Conservation (phyloP, 2,329 filamentous ascomycete genomes). For the Aspergillus neotritici region DNA sequence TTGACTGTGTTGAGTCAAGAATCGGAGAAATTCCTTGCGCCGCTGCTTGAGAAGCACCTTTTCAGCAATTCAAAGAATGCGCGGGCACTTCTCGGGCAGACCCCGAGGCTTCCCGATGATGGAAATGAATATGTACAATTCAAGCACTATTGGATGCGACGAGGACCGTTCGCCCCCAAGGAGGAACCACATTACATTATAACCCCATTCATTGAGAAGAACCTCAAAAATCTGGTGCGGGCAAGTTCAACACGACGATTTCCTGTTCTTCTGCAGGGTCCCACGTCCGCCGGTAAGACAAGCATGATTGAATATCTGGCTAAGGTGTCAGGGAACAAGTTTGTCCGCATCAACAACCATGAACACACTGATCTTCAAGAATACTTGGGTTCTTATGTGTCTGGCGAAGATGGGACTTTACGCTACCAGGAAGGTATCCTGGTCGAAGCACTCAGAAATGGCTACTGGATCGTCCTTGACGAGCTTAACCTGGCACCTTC, state of each 20-base stretch:
- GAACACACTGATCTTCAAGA: constrained; percentile 98
- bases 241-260: constrained; percentile 89
- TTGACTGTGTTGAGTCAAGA: constrained; percentile 77
- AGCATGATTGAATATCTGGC: constrained; percentile 99
- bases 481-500: constrained; percentile 96
- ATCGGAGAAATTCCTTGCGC: constrained; percentile 72
- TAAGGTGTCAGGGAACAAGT: constrained; percentile 93
- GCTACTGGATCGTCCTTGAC: constrained; percentile 97
- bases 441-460: constrained; percentile 84
- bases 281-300: constrained; percentile 95
- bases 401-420: constrained; percentile 75
- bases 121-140: constrained; percentile 75
- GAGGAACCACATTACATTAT: constrained; percentile 90
- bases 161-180: constrained; percentile 61
- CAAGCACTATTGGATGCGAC: constrained; percentile 84
- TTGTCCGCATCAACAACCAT: constrained; percentile 98
- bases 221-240: constrained; percentile 87
- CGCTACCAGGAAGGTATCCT: constrained; percentile 89
- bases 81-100: constrained; percentile 68
- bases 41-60: constrained; percentile 74
- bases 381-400: constrained; percentile 91
- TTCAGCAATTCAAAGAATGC: constrained; percentile 65
- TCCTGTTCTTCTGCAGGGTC: constrained; percentile 90
- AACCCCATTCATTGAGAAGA: constrained; percentile 89
- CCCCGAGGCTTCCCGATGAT: constrained; percentile 70